Evolutionary conservation across 345 rosid species (phyloP).

Genomic region (Anastatica hierochuntica): DNA sequence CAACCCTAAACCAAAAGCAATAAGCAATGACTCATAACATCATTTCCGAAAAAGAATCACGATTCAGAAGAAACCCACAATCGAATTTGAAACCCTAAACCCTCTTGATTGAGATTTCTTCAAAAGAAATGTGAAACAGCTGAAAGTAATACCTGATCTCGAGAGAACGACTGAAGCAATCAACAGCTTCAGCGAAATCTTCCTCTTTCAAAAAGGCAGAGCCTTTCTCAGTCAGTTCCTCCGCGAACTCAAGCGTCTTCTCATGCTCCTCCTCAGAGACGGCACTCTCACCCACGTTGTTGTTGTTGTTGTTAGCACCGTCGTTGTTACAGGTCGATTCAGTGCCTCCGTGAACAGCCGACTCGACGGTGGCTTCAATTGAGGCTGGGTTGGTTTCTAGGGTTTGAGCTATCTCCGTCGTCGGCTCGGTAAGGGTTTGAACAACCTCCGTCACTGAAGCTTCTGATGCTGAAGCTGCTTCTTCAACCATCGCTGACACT

Average conservation of each 20-base stretch:
- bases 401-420: conserved; percentile 23
- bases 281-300: conserved; percentile 39
- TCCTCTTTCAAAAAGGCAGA: conserved; percentile 42
- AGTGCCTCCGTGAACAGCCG: conserved; percentile 37
- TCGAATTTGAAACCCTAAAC: background rate
- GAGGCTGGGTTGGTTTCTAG: conserved; percentile 32
- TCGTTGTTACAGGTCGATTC: conserved; percentile 70
- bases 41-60: background rate
- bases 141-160: conserved; percentile 64
- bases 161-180: conserved; percentile 87
- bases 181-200: conserved; percentile 69
- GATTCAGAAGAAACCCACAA: background rate
- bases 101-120: too few relatives aligned
- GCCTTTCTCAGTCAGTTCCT: conserved; percentile 59
- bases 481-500: conserved; percentile 31
- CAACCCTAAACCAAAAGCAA: conserved; percentile 39
- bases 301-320: too few relatives aligned
- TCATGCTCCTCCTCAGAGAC: conserved; percentile 35
- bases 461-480: conserved; percentile 34
- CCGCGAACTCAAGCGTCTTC: conserved; percentile 54
- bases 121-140: too few relatives aligned
- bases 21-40: background rate
- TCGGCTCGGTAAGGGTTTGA: conserved; percentile 8
- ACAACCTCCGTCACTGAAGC: conserved; percentile 22
- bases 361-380: conserved; percentile 37